phyloP scores from a whole-genome alignment of 345 rosid species.

The Anastatica hierochuntica region DNA sequence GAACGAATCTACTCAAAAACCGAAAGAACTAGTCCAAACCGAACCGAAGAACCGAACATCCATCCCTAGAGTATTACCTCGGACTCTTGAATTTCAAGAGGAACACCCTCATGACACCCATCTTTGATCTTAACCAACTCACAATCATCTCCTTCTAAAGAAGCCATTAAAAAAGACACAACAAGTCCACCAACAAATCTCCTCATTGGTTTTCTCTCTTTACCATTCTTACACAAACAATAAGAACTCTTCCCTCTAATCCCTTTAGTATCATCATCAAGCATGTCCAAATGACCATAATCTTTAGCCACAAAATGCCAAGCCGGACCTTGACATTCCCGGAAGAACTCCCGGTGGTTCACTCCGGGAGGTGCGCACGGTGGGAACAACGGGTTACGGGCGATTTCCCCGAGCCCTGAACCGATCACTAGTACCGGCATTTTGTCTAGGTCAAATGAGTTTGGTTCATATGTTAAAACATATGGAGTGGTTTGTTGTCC shows the following conservation, averaged over 20 bases:
- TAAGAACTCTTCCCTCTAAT: conserved; percentile 45
- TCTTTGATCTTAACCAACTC: conserved; percentile 44
- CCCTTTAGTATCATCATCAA: conserved; percentile 70
- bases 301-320: conserved; percentile 60
- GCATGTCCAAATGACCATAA: conserved; percentile 77
- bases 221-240: conserved; percentile 67
- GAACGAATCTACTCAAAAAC: no score
- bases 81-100: conserved; percentile 41
- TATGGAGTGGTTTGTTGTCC: conserved; percentile 74
- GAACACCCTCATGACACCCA: conserved; percentile 35
- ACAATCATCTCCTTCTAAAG: conserved; percentile 38
- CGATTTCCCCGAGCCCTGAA: conserved; percentile 59
- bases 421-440: conserved; percentile 54
- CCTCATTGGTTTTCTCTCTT: conserved; percentile 70
- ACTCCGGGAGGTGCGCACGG: conserved; percentile 77
- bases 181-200: conserved; percentile 53
- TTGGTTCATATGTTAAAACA: conserved; percentile 50
- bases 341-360: conserved; percentile 59
- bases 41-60: no score
- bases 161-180: conserved; percentile 63
- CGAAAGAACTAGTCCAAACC: no score
- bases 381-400: conserved; percentile 40
- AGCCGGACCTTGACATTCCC: conserved; percentile 57
- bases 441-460: conserved; percentile 56
- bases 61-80: no score